These are phyloP conservation scores for Exophiala sideris DNA, from an alignment of 2,329 filamentous ascomycete genomes.

Conservation along the genomic window DNA sequence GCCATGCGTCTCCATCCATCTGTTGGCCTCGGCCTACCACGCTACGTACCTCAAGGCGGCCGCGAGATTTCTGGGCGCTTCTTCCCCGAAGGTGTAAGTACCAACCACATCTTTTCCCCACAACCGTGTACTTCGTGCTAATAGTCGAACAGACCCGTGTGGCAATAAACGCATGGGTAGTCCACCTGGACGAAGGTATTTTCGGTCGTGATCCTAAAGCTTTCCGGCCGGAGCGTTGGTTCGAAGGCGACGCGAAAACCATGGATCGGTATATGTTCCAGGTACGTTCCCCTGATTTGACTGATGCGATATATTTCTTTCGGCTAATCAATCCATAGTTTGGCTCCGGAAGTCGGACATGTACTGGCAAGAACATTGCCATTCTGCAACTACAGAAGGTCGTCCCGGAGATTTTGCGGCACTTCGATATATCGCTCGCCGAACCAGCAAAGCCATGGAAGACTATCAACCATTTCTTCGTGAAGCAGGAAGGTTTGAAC, in stretches of 20 bases:
- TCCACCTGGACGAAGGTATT: neutral
- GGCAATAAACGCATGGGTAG: slow-evolving; percentile 44
- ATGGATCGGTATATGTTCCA: neutral
- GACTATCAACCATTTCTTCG: neutral
- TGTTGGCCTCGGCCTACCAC: slow-evolving; percentile 33
- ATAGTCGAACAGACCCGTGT: neutral
- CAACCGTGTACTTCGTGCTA: neutral
- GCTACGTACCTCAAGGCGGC: slow-evolving; percentile 32
- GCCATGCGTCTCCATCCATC: slow-evolving; percentile 36
- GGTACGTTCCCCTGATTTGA: neutral
- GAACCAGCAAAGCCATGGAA: neutral
- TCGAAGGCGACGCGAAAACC: neutral
- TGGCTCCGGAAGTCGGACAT: slow-evolving; percentile 38
- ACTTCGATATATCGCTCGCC: neutral
- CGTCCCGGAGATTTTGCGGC: slow-evolving; percentile 35
- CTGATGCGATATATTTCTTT: neutral
- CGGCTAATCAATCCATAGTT: neutral
- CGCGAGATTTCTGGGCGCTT: slow-evolving; percentile 29
- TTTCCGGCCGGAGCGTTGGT: slow-evolving; percentile 44
- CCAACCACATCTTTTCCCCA: slow-evolving; percentile 17
- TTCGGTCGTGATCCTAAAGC: slow-evolving; percentile 32
- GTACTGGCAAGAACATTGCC: slow-evolving; percentile 44
- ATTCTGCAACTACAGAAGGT: slow-evolving; percentile 32
- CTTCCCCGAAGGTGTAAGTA: slow-evolving; percentile 39
- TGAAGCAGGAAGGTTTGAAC: neutral